phyloP scores from a whole-genome alignment of 1,284 basidiomycete genomes.

The Cryptococcus hybrid region DNA sequence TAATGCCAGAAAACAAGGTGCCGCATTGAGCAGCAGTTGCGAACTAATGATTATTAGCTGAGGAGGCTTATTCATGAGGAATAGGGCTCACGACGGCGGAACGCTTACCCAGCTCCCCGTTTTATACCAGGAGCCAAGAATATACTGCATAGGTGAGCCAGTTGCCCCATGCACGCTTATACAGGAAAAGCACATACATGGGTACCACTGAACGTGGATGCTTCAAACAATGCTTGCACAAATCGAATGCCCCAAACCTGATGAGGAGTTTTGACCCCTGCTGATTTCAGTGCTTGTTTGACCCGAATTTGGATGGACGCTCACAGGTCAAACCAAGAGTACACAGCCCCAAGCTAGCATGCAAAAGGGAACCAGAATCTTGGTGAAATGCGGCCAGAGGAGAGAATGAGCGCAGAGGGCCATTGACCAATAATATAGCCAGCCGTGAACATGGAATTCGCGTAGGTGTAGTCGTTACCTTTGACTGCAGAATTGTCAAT shows the following conservation, averaged over 20 bases:
- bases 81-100: slow-evolving; percentile 28
- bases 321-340: slow-evolving; percentile 25
- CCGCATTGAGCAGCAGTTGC: slow-evolving; percentile 38
- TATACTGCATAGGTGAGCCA: slow-evolving; percentile 21
- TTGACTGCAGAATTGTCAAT: slow-evolving; percentile 12
- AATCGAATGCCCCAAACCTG: slow-evolving; percentile 39
- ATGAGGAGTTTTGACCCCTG: slow-evolving; percentile 26
- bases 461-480: slow-evolving; percentile 34
- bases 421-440: slow-evolving; percentile 40
- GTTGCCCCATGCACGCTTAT: background rate
- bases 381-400: slow-evolving; percentile 34
- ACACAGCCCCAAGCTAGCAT: slow-evolving; percentile 33
- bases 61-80: background rate
- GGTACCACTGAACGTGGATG: slow-evolving; percentile 32
- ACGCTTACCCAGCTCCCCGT: no score
- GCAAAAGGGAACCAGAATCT: slow-evolving; percentile 41
- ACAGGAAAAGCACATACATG: slow-evolving; percentile 13
- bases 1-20: slow-evolving; percentile 40
- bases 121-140: no score
- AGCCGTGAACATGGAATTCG: slow-evolving; percentile 32
- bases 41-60: slow-evolving; percentile 15
- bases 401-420: slow-evolving; percentile 35
- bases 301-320: background rate
- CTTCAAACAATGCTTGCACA: slow-evolving; percentile 35
- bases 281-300: background rate